phyloP scores from a whole-genome alignment of 1,284 basidiomycete genomes.

The Rhodofomes roseus region DNA sequence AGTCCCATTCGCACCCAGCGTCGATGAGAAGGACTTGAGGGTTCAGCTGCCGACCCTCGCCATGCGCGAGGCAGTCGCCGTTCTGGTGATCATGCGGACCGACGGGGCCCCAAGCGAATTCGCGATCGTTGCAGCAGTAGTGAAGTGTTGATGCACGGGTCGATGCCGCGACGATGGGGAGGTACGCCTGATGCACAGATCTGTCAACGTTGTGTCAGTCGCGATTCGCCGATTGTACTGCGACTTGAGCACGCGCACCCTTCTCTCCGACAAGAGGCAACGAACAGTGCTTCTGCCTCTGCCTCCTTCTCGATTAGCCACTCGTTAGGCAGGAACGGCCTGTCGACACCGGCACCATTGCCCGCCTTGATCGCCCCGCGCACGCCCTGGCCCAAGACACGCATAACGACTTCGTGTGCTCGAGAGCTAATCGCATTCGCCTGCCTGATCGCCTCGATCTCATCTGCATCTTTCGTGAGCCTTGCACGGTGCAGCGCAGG shows the following conservation, averaged over 20 bases:
- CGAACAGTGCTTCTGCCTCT: slow-evolving; percentile 89
- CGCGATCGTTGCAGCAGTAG: slow-evolving; percentile 83
- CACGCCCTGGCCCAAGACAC: slow-evolving; percentile 78
- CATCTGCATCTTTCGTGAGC: slow-evolving; percentile 70
- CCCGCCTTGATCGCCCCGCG: slow-evolving; percentile 45
- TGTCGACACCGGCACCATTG: slow-evolving; percentile 42
- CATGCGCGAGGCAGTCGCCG: slow-evolving; percentile 40
- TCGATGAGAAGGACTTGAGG: slow-evolving; percentile 89
- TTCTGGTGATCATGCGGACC: slow-evolving; percentile 53
- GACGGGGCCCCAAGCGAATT: slow-evolving; percentile 77
- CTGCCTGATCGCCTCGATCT: slow-evolving; percentile 70
- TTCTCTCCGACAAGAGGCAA: slow-evolving; percentile 80
- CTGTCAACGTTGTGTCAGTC: slow-evolving; percentile 34
- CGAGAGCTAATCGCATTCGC: slow-evolving; percentile 84
- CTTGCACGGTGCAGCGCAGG: slow-evolving; percentile 74
- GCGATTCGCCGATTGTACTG: not conserved
- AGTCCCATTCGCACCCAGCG: slow-evolving; percentile 87
- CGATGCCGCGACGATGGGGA: slow-evolving; percentile 86
- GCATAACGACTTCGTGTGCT: slow-evolving; percentile 89
- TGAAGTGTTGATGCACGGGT: slow-evolving; percentile 84
- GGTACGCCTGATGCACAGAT: slow-evolving; percentile 83
- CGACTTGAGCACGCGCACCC: slow-evolving; percentile 48
- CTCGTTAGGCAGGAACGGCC: slow-evolving; percentile 63
- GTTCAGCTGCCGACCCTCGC: slow-evolving; percentile 38
- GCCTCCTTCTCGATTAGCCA: slow-evolving; percentile 89